Evolutionary conservation across 768 basidiomycete species (phyloP), one percentile per base, ranked within the genome.

Genomic region (Suillus placidus): DNA sequence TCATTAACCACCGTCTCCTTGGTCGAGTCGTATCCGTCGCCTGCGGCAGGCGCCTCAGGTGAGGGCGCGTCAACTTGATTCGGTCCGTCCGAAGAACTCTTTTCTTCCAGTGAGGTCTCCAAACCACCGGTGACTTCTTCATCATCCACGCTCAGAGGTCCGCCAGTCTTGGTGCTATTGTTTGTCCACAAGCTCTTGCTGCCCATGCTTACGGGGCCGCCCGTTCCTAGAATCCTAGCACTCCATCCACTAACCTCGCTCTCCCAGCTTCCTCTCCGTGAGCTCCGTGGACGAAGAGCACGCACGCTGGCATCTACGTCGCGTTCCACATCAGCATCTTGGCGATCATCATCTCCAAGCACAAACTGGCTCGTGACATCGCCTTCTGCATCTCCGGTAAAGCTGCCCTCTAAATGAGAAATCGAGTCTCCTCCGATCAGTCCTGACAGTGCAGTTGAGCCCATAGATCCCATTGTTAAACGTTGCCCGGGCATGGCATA

Each of bases 181-280:
- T 81, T 81, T 9, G 85, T 85, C 84, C 88, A 86, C 37, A 87
- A 66, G 65, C 87, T 89, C 69, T 85, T 83, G 67, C 86, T 88
- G 67, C 84, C 80, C 30, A 72, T 73, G 1, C 84, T 78, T 6
- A 83, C 80, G 30, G 82, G 83, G 9, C 81, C 78, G 3, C 80
- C 82, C 23, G 75, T 77, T 52, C 85, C 85, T 6, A 78, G 74
- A 37, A 91, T 77, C 67, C 84, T 80, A 7, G 94, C 93, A 74
- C 93, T 94, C 94, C 94, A 96, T 51, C 90, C 85, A 69, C 92
- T 95, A 32, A 86, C 89, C 72, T 91, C 91, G 71, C 94, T 95
- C 70, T 93, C 96, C 92, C 95, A 96, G 71, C 94, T 96, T 0
- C 92, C 91, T 71, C 93, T 82, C 71, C 94, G 83, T 10, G 92